Evolutionary conservation across 257 asterid genomes (phyloP).

Genomic region (Solanum sejunctum): DNA sequence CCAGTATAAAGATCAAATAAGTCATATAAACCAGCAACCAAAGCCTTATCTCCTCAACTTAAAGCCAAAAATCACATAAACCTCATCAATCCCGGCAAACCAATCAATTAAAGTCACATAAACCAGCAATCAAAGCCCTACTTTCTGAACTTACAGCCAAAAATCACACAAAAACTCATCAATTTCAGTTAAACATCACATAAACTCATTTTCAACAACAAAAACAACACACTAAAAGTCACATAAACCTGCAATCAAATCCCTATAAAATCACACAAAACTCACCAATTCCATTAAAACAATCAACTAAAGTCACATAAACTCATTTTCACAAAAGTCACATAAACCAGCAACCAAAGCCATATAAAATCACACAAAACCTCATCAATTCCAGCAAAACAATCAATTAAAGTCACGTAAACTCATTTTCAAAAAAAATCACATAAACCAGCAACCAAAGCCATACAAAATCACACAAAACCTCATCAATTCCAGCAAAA

Average conservation of each 20-base stretch:
- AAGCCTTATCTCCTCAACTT: constrained; percentile 1
- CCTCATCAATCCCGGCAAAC: not conserved
- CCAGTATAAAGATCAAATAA: not conserved
- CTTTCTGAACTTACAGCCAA: not conserved
- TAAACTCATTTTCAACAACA: not conserved
- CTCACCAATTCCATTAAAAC: not conserved
- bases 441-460: not conserved
- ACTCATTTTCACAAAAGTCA: not conserved
- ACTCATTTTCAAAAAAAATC: not conserved
- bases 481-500: not conserved
- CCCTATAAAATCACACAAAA: not conserved
- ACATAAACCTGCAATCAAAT: not conserved
- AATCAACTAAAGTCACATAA: not conserved
- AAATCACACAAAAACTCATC: not conserved
- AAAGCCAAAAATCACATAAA: not conserved
- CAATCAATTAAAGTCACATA: not conserved
- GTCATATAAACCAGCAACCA: not conserved
- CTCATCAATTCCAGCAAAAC: not conserved
- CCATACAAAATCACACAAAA: constrained; percentile 1
- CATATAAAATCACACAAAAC: not conserved
- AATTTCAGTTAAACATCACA: not conserved
- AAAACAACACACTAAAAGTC: not conserved
- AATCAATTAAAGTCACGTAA: not conserved
- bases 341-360: constrained; percentile 2
- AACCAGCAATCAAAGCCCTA: constrained; percentile 9